phyloP scores from a whole-genome alignment of 768 basidiomycete genomes.

The Tylopilus balloui region DNA sequence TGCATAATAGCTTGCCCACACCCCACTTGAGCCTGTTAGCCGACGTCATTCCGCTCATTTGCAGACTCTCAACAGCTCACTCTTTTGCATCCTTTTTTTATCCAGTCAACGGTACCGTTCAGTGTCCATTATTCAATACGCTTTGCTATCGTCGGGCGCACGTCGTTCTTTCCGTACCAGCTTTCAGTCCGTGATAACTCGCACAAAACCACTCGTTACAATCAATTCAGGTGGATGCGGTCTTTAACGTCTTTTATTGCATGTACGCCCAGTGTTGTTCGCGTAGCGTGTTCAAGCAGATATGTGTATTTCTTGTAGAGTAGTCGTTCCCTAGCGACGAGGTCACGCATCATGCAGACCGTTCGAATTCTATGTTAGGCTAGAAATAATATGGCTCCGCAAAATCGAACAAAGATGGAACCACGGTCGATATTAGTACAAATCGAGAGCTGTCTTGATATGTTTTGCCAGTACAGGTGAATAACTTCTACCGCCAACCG shows the following conservation, averaged over 20 bases:
- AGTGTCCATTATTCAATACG: conserved; percentile 1
- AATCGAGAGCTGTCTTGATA: background rate
- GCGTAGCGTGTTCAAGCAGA: conserved; percentile 4
- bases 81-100: background rate
- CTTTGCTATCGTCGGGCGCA: conserved; percentile 3
- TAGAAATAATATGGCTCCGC: background rate
- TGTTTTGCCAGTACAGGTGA: too few species aligned
- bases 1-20: background rate
- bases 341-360: background rate
- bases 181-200: background rate
- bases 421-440: background rate
- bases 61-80: conserved; percentile 1
- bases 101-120: background rate
- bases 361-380: conserved; percentile 4
- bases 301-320: conserved; percentile 21
- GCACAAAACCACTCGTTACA: conserved; percentile 12
- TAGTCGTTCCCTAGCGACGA: conserved; percentile 3
- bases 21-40: background rate
- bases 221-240: conserved; percentile 15
- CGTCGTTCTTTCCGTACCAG: conserved; percentile 2
- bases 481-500: too few species aligned
- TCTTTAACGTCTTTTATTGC: conserved; percentile 14
- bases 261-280: conserved; percentile 14
- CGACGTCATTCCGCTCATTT: background rate
- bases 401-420: background rate